These are phyloP conservation scores for Tanacetum coccineum DNA, from an alignment of 129 eudicot species.

Conservation along the genomic window DNA sequence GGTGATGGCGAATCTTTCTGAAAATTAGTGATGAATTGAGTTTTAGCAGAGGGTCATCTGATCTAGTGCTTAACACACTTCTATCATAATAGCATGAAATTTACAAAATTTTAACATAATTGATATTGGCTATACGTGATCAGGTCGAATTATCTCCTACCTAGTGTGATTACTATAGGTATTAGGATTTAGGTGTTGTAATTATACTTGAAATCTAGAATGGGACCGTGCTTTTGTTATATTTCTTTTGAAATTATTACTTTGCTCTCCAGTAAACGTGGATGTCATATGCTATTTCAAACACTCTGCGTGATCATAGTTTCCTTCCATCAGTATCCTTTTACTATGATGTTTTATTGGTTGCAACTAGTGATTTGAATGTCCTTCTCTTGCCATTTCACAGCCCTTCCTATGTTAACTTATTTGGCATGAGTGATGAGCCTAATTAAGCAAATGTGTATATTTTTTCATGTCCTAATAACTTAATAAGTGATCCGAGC, in stretches of 20 bases:
- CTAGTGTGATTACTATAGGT: too few species aligned
- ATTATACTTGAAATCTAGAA: too few species aligned
- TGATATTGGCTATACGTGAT: neutral
- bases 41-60: too few species aligned
- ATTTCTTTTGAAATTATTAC: too few species aligned
- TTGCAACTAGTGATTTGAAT: neutral
- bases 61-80: too few species aligned
- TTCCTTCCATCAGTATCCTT: too few species aligned
- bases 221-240: too few species aligned
- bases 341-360: neutral
- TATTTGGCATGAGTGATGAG: neutral
- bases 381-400: neutral
- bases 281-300: too few species aligned
- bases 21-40: neutral
- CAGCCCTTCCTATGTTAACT: neutral
- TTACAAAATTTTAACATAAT: neutral
- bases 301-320: too few species aligned
- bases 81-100: neutral
- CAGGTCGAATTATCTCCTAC: neutral
- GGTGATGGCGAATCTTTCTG: neutral
- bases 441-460: neutral
- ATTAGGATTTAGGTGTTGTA: too few species aligned
- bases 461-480: neutral
- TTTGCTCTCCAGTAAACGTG: too few species aligned
- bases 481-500: neutral